Base-by-base conservation (phyloP, 345 rosid genomes). In the Camelina neglecta region DNA sequence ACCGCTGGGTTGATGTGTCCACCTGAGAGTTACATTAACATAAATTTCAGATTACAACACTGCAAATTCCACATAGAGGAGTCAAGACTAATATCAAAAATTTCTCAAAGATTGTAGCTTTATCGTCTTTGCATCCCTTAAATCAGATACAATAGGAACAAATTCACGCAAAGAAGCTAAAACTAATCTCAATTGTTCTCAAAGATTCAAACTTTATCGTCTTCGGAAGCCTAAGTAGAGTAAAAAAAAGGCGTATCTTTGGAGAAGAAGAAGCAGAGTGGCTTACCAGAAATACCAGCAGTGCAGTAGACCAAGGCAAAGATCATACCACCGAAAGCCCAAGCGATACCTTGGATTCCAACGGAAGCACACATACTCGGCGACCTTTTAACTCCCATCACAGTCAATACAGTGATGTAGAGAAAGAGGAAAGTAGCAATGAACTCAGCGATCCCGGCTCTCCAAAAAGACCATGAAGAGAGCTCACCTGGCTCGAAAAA, bases 251-350 rank as follows among this genome's bases (percentile, higher is more conserved):
- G 16, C 49, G 49, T 13, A 45, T 47, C 8, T 5, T 15, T 48
- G 8, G 66, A 61, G 50, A 20, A 36, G 47, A 15, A 60, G 48
- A 21, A 62, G 38, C 0, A 35, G 38, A 35, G 51, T 41, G 50
- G 44, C 74, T 73, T 65, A 74, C 84, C 84, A 36, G 84, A 81
- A 64, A 83, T 84, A 13, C 85, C 85, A 20, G 86, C 83, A 41
- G 86, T 81, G 59, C 86, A 78, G 79, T 83, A 83, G 60, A 84
- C 86, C 1, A 84, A 72, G 29, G 81, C 86, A 59, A 84, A 82
- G 76, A 81, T 84, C 83, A 82, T 84, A 63, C 83, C 87, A 61
- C 83, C 83, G 21, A 84, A 84, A 18, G 83, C 83, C 83, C 81
- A 82, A 49, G 81, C 85, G 16, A 82, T 82, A 7, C 85, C 81